phyloP scores from a whole-genome alignment of 2,329 filamentous ascomycete species.

The Penicillium sp. region DNA sequence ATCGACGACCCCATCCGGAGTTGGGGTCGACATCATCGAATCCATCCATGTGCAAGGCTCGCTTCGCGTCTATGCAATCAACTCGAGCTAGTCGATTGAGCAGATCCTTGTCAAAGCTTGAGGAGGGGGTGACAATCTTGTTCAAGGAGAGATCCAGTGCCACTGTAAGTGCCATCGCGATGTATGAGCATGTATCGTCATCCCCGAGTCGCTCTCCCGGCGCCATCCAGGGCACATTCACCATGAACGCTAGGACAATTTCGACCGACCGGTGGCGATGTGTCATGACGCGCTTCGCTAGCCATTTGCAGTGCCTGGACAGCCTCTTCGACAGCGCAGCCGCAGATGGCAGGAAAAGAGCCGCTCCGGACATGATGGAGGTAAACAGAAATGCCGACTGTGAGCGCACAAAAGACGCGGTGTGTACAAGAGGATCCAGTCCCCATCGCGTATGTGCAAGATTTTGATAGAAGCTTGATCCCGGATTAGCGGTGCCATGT shows the following conservation, averaged over 20 bases:
- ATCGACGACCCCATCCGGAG: constrained; percentile 61
- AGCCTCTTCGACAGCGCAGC: constrained; percentile 66
- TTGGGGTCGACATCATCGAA: constrained; percentile 63
- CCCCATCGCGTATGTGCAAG: constrained; percentile 75
- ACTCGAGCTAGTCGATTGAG: constrained; percentile 58
- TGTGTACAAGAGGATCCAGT: constrained; percentile 68
- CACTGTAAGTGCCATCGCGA: constrained; percentile 69
- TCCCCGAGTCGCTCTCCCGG: constrained; percentile 48
- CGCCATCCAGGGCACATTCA: constrained; percentile 76
- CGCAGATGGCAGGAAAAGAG: constrained; percentile 66
- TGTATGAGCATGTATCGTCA: constrained; percentile 71
- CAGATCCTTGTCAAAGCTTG: constrained; percentile 49
- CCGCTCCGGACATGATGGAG: constrained; percentile 68
- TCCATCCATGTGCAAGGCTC: constrained; percentile 67
- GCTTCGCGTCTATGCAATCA: constrained; percentile 68
- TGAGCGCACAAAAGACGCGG: constrained; percentile 63
- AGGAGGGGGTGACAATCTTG: constrained; percentile 64
- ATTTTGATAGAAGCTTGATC: constrained; percentile 65
- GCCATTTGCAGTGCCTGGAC: constrained; percentile 62
- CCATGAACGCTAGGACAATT: constrained; percentile 73
- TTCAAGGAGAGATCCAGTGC: constrained; percentile 70
- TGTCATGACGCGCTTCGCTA: constrained; percentile 64
- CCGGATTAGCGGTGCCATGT: not conserved
- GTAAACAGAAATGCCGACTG: constrained; percentile 72
- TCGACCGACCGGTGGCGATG: constrained; percentile 69